Conservation (phyloP, 352 stramenopile genomes). For the Pythium sukuiense region DNA sequence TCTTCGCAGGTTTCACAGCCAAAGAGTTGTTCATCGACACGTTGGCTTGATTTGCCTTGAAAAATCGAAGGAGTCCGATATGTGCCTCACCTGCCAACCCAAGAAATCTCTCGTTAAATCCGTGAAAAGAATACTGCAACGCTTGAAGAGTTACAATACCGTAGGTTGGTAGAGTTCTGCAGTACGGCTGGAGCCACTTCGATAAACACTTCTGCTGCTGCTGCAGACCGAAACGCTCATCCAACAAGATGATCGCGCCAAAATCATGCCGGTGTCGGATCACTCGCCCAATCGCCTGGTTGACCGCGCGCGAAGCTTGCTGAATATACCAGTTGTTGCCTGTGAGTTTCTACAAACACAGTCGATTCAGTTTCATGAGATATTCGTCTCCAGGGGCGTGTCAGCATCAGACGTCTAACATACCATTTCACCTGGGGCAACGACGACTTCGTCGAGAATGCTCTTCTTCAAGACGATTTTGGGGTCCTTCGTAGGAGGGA, state of each 20-base stretch:
- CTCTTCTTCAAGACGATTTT: conserved; percentile 98
- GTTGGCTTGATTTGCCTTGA: conserved; percentile 72
- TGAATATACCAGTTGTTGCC: conserved; percentile 99
- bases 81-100: conserved; percentile 63
- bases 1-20: conserved; percentile 5
- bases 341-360: conserved; percentile 71
- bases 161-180: conserved; percentile 59
- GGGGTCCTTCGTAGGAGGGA: conserved; percentile 95
- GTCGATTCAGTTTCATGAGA: neutral
- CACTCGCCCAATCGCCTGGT: conserved; percentile 98
- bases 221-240: conserved; percentile 94
- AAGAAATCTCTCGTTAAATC: neutral
- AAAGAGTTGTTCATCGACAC: conserved; percentile 16
- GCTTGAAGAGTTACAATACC: conserved; percentile 34
- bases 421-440: conserved; percentile 65
- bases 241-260: conserved; percentile 96
- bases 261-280: conserved; percentile 99
- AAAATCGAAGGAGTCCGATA: conserved; percentile 82
- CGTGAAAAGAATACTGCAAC: neutral
- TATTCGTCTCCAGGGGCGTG: neutral
- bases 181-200: conserved; percentile 94
- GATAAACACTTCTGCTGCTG: conserved; percentile 92
- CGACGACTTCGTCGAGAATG: conserved; percentile 90
- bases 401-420: neutral
- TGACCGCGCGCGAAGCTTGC: conserved; percentile 96